phyloP scores from a whole-genome alignment of 305 asterid species.

The Solanum hybrid region DNA sequence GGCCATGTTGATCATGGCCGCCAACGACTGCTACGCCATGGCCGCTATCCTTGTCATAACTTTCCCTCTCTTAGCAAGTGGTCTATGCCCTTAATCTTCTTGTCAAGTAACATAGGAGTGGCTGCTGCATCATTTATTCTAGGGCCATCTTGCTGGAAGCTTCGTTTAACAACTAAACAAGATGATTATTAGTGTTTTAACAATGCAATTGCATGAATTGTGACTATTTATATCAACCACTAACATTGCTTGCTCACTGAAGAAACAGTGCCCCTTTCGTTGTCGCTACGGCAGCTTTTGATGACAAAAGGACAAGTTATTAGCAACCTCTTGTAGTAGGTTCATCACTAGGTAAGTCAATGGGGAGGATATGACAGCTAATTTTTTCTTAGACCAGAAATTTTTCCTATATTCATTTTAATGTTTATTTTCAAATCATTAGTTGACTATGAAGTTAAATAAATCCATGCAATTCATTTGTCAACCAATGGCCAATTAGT shows the following conservation, averaged over 20 bases:
- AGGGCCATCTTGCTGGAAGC: slow-evolving; percentile 18
- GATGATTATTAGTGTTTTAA: too few species aligned
- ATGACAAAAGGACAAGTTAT: too few species aligned
- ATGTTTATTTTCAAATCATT: not conserved
- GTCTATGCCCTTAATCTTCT: slow-evolving; percentile 15
- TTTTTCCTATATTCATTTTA: not conserved
- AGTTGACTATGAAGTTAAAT: not conserved
- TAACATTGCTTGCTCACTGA: too few species aligned
- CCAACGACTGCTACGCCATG: slow-evolving; percentile 27
- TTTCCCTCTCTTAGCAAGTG: slow-evolving; percentile 32
- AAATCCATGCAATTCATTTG: not conserved
- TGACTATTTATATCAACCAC: too few species aligned
- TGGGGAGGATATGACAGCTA: too few species aligned
- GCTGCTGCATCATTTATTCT: slow-evolving; percentile 12
- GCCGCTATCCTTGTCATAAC: slow-evolving; percentile 44
- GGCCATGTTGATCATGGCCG: slow-evolving; percentile 13
- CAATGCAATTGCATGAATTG: too few species aligned
- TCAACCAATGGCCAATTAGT: not conserved
- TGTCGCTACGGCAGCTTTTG: too few species aligned
- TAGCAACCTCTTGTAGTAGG: too few species aligned
- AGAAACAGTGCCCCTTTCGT: too few species aligned
- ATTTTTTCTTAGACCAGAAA: not conserved
- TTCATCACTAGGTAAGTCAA: too few species aligned
- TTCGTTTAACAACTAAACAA: too few species aligned
- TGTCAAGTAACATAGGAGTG: slow-evolving; percentile 7